Evolutionary conservation across 1,284 basidiomycete genomes (phyloP).

Genomic region (Fistulinella cinereoalba): DNA sequence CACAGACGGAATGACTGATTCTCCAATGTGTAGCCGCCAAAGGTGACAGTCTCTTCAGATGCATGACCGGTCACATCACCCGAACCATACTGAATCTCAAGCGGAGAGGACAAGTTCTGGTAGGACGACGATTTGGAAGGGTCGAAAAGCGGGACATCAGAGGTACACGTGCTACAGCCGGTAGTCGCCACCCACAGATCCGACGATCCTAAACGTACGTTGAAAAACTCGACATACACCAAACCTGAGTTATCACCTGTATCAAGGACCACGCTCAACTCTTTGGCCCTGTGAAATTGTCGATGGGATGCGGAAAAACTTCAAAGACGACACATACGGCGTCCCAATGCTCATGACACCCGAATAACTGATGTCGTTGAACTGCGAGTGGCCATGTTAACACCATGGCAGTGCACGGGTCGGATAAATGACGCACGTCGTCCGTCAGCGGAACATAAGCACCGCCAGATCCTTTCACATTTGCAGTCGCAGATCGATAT

Average conservation of each 20-base stretch:
- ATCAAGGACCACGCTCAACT: conserved; percentile 46
- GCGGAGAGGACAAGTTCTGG: conserved; percentile 13
- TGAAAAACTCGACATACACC: background rate
- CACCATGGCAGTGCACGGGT: background rate
- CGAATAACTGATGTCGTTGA: conserved; percentile 43
- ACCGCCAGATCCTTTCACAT: conserved; percentile 1
- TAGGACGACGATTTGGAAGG: conserved; percentile 42
- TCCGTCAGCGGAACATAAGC: conserved; percentile 33
- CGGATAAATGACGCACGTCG: conserved; percentile 33
- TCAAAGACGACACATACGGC: conserved; percentile 48
- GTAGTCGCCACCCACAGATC: conserved; percentile 74
- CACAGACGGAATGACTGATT: conserved; percentile 28
- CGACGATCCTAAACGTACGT: conserved; percentile 48
- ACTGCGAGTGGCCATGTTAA: conserved; percentile 3
- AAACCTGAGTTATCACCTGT: conserved; percentile 38
- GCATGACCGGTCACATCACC: conserved; percentile 44
- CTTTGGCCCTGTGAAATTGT: conserved; percentile 25
- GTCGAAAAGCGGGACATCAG: conserved; percentile 42
- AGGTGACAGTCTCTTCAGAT: conserved; percentile 44
- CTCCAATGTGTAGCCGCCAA: conserved; percentile 44
- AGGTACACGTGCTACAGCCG: conserved; percentile 44
- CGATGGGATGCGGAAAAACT: background rate
- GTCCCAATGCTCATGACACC: conserved; percentile 45
- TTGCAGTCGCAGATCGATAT: conserved; percentile 13
- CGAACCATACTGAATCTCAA: conserved; percentile 46